Evolutionary conservation across 441 rosid species (phyloP).

Genomic region (Jatropha podagrica): DNA sequence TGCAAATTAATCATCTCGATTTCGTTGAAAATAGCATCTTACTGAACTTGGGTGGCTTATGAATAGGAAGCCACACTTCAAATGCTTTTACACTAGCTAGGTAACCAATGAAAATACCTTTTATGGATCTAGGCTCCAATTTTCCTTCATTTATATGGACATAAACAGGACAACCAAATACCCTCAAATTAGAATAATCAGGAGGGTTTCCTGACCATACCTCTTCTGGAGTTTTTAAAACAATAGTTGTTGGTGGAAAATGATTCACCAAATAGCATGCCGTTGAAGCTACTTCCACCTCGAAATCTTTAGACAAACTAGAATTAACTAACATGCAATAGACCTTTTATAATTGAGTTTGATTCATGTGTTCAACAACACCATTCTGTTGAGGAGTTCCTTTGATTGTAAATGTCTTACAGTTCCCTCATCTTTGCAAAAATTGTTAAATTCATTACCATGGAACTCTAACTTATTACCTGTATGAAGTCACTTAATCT

Average conservation of each 20-base stretch:
- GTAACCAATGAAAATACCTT: neutral
- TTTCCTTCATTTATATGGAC: neutral
- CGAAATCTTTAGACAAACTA: neutral
- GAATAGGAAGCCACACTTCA: neutral
- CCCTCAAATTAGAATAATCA: no score
- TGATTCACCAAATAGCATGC: neutral
- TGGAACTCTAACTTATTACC: no score
- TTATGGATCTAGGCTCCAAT: neutral
- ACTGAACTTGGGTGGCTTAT: neutral
- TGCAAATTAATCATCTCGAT: no score
- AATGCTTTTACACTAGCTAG: neutral
- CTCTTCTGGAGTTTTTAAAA: neutral
- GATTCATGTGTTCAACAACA: no score
- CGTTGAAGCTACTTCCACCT: neutral
- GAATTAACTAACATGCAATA: neutral
- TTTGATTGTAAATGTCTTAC: no score
- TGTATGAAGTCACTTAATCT: no score
- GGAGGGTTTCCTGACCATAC: neutral
- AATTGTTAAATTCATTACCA: no score
- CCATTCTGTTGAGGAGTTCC: no score
- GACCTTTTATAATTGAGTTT: neutral
- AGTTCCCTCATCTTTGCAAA: no score
- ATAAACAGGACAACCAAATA: neutral
- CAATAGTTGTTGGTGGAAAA: neutral
- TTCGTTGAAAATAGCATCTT: neutral